Evolutionary conservation across 306 rosid genomes (phyloP).

Genomic region (Sechiopsis laciniata): DNA sequence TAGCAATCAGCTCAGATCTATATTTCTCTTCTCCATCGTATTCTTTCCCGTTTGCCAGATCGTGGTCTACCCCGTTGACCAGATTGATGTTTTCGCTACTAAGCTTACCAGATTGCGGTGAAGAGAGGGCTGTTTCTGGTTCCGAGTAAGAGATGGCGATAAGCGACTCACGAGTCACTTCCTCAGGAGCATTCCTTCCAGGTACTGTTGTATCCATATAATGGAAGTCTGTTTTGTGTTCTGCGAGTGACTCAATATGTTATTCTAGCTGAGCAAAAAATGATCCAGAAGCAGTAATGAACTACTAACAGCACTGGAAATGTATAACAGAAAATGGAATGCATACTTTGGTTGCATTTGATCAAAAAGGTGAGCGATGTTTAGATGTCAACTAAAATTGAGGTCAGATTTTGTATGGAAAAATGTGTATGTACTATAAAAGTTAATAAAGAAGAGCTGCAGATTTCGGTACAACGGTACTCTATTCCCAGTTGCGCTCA

Average conservation of each 20-base stretch:
- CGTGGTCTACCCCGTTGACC: not conserved
- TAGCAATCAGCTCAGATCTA: conserved; percentile 48
- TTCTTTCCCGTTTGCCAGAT: conserved; percentile 14
- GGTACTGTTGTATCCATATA: conserved; percentile 42
- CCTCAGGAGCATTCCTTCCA: conserved; percentile 35
- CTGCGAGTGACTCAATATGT: conserved; percentile 27
- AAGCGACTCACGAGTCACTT: conserved; percentile 53
- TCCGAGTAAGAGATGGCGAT: conserved; percentile 39
- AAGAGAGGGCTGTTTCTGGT: conserved; percentile 35
- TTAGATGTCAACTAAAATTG: not conserved
- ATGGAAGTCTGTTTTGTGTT: conserved; percentile 21
- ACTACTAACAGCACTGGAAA: not conserved
- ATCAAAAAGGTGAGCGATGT: no score
- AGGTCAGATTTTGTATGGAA: conserved; percentile 7
- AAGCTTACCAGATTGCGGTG: conserved; percentile 28
- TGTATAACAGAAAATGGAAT: conserved; percentile 3
- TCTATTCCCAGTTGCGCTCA: not conserved
- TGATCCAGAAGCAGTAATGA: not conserved
- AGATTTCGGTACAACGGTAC: not conserved
- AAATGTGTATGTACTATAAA: not conserved
- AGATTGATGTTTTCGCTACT: conserved; percentile 11
- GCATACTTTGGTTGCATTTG: not conserved
- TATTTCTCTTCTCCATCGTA: conserved; percentile 35
- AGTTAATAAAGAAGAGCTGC: not conserved
- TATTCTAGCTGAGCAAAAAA: not conserved